A percentile compares a stretch with the other conserved stretches of the same genome.
phyloP scores from a whole-genome alignment of 164 flowering plant genomes.

The Brasenia schreberi region DNA sequence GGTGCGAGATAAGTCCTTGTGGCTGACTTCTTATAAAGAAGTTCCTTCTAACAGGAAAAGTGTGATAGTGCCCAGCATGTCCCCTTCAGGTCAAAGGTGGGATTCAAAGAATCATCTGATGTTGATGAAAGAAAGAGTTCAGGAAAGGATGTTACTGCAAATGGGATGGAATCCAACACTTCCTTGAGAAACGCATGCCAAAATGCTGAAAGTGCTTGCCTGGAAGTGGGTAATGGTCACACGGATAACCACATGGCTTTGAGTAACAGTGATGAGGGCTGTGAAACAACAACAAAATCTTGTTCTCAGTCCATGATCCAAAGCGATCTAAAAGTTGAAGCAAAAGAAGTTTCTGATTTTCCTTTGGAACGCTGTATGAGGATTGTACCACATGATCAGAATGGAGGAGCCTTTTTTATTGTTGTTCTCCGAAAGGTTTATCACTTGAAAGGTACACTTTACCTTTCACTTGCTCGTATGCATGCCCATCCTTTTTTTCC shows the following conservation, averaged over 20 bases:
- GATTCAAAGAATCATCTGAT: conserved; percentile 7
- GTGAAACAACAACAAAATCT: not conserved
- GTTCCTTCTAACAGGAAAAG: conserved; percentile 33
- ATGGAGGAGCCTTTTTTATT: conserved; percentile 89
- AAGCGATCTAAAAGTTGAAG: conserved; percentile 4
- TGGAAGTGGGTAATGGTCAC: conserved; percentile 12
- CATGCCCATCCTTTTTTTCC: too few relatives aligned
- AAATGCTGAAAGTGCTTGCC: conserved; percentile 15
- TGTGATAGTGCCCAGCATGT: conserved; percentile 68
- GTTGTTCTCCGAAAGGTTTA: conserved; percentile 75
- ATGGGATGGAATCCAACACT: conserved; percentile 4
- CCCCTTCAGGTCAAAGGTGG: conserved; percentile 63
- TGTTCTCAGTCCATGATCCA: not conserved
- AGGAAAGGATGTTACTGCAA: conserved; percentile 13
- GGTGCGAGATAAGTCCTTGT: conserved; percentile 75
- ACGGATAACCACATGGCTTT: conserved; percentile 12
- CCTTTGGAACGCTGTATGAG: conserved; percentile 87
- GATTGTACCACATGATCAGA: conserved; percentile 95
- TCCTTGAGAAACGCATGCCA: conserved; percentile 10
- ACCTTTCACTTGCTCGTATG: not conserved
- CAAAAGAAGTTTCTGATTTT: conserved; percentile 50
- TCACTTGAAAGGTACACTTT: conserved; percentile 8
- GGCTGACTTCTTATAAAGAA: conserved; percentile 65
- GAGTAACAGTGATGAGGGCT: conserved; percentile 5
- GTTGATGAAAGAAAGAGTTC: conserved; percentile 6